Conservation (phyloP, 75 land plant species). For the Selaginella moellendorffii region DNA sequence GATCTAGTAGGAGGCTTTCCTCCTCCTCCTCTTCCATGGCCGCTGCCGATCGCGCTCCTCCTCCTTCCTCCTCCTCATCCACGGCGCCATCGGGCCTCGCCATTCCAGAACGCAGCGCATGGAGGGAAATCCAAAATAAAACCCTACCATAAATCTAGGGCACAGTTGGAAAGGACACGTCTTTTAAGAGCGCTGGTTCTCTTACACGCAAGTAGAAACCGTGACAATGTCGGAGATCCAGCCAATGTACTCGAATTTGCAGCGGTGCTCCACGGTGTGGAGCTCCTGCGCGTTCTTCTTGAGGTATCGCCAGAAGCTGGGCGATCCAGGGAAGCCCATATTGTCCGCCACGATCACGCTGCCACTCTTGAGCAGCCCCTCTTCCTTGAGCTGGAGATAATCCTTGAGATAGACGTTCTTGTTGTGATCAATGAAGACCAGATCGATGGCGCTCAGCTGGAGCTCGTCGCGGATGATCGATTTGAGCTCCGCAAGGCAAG, state of each 20-base stretch:
- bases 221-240: constrained; percentile 3
- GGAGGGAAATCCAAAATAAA: too few species aligned
- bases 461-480: not conserved
- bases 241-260: not conserved
- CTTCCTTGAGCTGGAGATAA: not conserved
- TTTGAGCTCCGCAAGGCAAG: not conserved
- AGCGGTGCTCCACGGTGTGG: not conserved
- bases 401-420: not conserved
- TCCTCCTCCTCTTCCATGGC: not conserved
- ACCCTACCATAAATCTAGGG: too few species aligned
- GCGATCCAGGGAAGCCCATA: constrained; percentile 2
- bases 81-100: not conserved
- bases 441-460: not conserved
- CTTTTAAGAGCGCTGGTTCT: too few species aligned
- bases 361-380: not conserved
- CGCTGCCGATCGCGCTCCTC: too few species aligned
- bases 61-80: not conserved
- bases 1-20: not conserved
- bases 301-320: not conserved
- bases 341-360: not conserved
- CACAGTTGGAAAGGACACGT: not conserved
- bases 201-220: constrained; percentile 2
- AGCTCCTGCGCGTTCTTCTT: constrained; percentile 1
- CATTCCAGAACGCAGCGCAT: not conserved
- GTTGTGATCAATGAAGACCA: not conserved